phyloP scores from a whole-genome alignment of 2,329 filamentous ascomycete species.

The Sporothrix protearum region DNA sequence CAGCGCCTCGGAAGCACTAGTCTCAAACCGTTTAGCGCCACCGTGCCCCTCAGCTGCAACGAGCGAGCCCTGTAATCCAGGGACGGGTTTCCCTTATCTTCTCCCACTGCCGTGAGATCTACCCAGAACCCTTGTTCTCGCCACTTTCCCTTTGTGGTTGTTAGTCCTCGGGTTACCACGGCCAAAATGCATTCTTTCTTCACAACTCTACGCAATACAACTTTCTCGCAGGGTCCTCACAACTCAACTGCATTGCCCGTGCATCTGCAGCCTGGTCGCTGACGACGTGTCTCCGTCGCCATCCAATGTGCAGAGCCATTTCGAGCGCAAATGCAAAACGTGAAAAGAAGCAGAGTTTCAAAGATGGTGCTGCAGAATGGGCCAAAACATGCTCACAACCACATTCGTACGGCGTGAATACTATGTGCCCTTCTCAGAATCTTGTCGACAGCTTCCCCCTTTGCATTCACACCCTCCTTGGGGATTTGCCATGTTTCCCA shows the following conservation, averaged over 20 bases:
- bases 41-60: background rate
- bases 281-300: background rate
- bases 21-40: background rate
- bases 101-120: background rate
- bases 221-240: background rate
- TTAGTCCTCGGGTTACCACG: background rate
- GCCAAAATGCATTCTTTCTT: background rate
- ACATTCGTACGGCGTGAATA: background rate
- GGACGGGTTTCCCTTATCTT: background rate
- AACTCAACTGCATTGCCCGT: background rate
- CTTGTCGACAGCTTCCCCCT: background rate
- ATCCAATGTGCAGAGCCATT: background rate
- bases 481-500: background rate
- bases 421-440: background rate
- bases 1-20: background rate
- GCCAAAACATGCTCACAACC: constrained; percentile 8
- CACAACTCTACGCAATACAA: background rate
- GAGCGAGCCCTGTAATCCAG: background rate
- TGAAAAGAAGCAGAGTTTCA: background rate
- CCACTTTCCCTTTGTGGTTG: background rate
- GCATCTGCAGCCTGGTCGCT: background rate
- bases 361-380: background rate
- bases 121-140: background rate
- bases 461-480: background rate
- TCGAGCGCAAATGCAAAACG: background rate